Evolutionary conservation across 495 filamentous ascomycete genomes (phyloP), one percentile per base, ranked within the genome.

Genomic region (Cairneyella variabilis): DNA sequence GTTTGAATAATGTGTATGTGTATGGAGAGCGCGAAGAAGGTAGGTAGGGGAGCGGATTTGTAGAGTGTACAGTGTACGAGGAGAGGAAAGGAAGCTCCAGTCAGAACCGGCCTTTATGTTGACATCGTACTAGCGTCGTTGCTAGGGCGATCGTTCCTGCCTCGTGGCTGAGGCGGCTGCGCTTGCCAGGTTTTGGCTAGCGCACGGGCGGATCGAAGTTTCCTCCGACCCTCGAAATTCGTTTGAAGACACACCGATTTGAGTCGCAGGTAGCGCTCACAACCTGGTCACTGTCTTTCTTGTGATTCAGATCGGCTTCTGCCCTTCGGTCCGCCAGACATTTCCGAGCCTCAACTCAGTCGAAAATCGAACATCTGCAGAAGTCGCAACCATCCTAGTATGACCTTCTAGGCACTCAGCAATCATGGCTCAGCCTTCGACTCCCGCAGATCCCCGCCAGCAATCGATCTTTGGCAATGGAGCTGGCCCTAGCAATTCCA

Each of bases 31-130:
- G 53, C 32, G 27, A 56, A 25, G 37, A 43, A n/a, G n/a, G n/a
- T n/a, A n/a, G 43, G 30, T 40, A 72, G 68, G 65, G 56, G 64
- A 62, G 53, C 56, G 58, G 56, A 34, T 52, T 57, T 58, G 59
- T 53, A 61, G 52, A 53, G 44, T n/a, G 40, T 46, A 46, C 52
- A 43, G 58, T 57, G 52, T 49, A 50, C 42, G 54, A 34, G 52
- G 57, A 37, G 45, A 36, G 36, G 40, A 54, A 50, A 56, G 28
- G 26, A 18, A 21, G 44, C 12, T 18, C 32, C 9, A 39, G 17
- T 22, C 22, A 23, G 38, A 17, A 18, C 18, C 21, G 17, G 28
- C 36, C 21, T 60, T 52, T 53, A 51, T 51, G 55, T 61, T 50
- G 49, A 42, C 18, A n/a, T n/a, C n/a, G 8, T 1, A 14, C 16